Evolutionary conservation across 441 rosid species (phyloP), one percentile per base, ranked within the genome.

Genomic region (Populus hybrid): DNA sequence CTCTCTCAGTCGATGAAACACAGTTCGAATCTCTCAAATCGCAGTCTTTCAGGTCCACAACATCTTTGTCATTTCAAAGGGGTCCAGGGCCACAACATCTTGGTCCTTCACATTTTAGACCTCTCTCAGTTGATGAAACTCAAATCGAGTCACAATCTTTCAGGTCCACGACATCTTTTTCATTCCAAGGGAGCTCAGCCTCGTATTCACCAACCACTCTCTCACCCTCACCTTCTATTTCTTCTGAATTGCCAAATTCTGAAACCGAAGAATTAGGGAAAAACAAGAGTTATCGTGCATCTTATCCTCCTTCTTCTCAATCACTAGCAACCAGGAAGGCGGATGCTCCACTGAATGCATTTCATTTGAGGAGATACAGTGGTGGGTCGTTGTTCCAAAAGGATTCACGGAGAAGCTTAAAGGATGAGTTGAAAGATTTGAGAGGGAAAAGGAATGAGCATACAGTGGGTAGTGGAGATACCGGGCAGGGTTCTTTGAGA

Each of bases 321-420:
- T 72, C 86, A 21, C 71, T 72, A 40, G 79, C 82, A 10, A 69
- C 72, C 4, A 72, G 75, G 30, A 69, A 50, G 28, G 76, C 80
- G 19, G 84, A 79, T 11, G 76, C 87, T 57, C 77, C 71, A 12
- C 42, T 76, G 70, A 83, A 70, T 79, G 88, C 78, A 65, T 82
- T 83, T 64, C 89, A 88, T 82, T 84, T 90, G 59, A 85, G 88
- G 83, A 88, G 78, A 74, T 80, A 83, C 63, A 84, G 89, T 75
- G 81, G 84, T 80, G 87, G 91, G 73, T 86, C 88, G 7, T 71
- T 88, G 80, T 75, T 87, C 46, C 84, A 74, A 74, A 84, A 83
- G 30, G 78, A 75, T 69, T 68, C 69, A 12, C 84, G 76, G 65
- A 67, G 57, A 34, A 75, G 53, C 3, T 77, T 74, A 24, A 85